These are phyloP conservation scores for Scedosporium apiospermum DNA, from an alignment of 2,329 filamentous ascomycete species.

Conservation along the genomic window DNA sequence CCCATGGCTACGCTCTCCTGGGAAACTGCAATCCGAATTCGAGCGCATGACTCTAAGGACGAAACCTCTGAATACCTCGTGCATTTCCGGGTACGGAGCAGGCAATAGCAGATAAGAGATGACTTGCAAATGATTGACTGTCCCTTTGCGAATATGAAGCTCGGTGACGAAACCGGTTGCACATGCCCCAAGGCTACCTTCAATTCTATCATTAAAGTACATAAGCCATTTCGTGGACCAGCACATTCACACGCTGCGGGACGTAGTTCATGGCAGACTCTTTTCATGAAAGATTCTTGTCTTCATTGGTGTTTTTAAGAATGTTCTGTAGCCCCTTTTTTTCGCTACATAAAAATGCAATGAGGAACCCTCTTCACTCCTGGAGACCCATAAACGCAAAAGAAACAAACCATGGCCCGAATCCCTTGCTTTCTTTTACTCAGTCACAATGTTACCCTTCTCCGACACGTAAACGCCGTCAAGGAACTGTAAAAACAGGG, in stretches of 20 bases:
- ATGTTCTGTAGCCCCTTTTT: slow-evolving; percentile 26
- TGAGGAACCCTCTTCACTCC: slow-evolving; percentile 54
- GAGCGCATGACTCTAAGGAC: too few species aligned
- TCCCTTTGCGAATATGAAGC: not conserved
- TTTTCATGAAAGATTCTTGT: slow-evolving; percentile 2
- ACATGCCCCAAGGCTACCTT: not conserved
- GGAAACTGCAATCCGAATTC: too few species aligned
- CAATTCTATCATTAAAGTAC: slow-evolving; percentile 3
- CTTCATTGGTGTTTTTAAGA: not conserved
- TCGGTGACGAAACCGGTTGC: not conserved
- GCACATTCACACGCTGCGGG: not conserved
- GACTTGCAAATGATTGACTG: not conserved
- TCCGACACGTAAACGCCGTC: slow-evolving; percentile 99
- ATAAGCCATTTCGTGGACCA: not conserved
- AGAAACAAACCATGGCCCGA: slow-evolving; percentile 33
- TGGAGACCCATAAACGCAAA: slow-evolving; percentile 45
- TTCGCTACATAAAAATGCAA: slow-evolving; percentile 49
- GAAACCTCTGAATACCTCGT: not conserved
- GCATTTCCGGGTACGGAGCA: too few species aligned
- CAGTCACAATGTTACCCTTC: slow-evolving; percentile 86
- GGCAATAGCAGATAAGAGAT: not conserved
- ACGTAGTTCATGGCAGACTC: not conserved
- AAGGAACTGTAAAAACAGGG: slow-evolving; percentile 64
- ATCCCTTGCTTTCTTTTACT: slow-evolving; percentile 34
- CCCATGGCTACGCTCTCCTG: too few species aligned